A percentile compares a stretch with the other conserved stretches of the same genome.
phyloP scores from a whole-genome alignment of 768 basidiomycete genomes.

The Exsudoporus frostii region DNA sequence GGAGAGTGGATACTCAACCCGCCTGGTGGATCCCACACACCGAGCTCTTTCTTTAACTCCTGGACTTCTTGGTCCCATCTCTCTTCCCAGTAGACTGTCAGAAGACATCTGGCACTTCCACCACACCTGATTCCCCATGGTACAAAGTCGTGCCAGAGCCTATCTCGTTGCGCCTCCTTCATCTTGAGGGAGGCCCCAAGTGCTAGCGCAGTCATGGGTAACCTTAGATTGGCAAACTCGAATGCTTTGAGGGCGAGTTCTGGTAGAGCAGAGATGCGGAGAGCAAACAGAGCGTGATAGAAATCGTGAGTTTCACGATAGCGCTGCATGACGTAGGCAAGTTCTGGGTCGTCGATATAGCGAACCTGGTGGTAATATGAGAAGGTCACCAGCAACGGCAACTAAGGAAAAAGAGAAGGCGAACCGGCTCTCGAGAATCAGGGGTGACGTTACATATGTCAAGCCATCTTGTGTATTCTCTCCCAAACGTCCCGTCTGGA shows the following conservation, averaged over 20 bases:
- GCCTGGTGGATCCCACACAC: constrained; percentile 76
- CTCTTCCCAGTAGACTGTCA: constrained; percentile 95
- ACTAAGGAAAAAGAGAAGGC: constrained; percentile 18
- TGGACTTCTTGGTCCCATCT: constrained; percentile 83
- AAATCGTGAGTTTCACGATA: constrained; percentile 99
- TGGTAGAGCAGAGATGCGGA: constrained; percentile 86
- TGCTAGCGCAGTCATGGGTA: constrained; percentile 84
- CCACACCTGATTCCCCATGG: constrained; percentile 93
- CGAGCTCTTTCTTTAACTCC: constrained; percentile 81
- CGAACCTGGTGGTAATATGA: constrained; percentile 59
- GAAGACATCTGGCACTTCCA: constrained; percentile 65
- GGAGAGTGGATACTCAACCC: constrained; percentile 19
- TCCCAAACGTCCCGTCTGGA: constrained; percentile 80
- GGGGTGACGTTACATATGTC: constrained; percentile 85
- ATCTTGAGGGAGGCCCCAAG: constrained; percentile 46
- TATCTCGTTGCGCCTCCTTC: constrained; percentile 42
- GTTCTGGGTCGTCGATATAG: constrained; percentile 91
- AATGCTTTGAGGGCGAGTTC: constrained; percentile 95
- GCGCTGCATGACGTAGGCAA: constrained; percentile 97
- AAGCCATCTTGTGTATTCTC: constrained; percentile 87
- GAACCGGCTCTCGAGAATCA: constrained; percentile 87
- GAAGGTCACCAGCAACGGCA: not conserved
- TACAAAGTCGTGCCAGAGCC: constrained; percentile 77
- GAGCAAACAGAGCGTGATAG: constrained; percentile 86
- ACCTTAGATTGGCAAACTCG: constrained; percentile 87